Percentiles rank a stretch among this genome's conserved stretches.
phyloP scores from a whole-genome alignment of 257 asterid genomes.

The Solanum pinnatisectum region DNA sequence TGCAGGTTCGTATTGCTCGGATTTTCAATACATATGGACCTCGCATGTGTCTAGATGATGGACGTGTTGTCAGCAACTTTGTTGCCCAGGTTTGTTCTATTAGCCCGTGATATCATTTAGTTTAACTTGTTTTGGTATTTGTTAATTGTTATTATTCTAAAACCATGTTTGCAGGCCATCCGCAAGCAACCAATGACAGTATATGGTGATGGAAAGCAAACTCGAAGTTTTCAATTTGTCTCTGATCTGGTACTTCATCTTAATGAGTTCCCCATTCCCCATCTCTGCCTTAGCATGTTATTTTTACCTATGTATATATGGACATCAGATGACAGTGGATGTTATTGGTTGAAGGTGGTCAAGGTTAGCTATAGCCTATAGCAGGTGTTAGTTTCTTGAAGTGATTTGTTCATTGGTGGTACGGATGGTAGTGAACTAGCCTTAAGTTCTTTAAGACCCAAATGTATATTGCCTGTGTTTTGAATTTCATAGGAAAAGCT shows the following conservation, averaged over 20 bases:
- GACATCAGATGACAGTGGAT: neutral
- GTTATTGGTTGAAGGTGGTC: neutral
- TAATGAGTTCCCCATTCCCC: neutral
- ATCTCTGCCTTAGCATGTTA: neutral
- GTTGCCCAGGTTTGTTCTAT: conserved; percentile 74
- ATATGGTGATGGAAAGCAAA: conserved; percentile 94
- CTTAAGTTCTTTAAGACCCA: neutral
- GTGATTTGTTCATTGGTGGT: neutral
- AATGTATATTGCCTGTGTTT: neutral
- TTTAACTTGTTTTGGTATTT: neutral
- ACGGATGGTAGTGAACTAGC: neutral
- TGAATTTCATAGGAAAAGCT: neutral
- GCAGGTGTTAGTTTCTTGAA: neutral
- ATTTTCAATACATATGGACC: conserved; percentile 96
- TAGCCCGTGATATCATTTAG: neutral
- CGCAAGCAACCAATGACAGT: conserved; percentile 85
- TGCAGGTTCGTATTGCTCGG: conserved; percentile 94
- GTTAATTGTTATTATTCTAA: neutral
- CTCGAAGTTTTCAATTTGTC: conserved; percentile 87
- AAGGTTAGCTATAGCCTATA: neutral
- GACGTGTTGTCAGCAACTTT: conserved; percentile 99
- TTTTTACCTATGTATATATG: neutral
- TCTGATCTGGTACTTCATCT: conserved; percentile 78
- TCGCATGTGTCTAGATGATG: conserved; percentile 97
- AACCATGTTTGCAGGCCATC: conserved; percentile 50